Base-by-base conservation (phyloP, 2,329 filamentous ascomycete genomes). In the Stachybotrys elegans region DNA sequence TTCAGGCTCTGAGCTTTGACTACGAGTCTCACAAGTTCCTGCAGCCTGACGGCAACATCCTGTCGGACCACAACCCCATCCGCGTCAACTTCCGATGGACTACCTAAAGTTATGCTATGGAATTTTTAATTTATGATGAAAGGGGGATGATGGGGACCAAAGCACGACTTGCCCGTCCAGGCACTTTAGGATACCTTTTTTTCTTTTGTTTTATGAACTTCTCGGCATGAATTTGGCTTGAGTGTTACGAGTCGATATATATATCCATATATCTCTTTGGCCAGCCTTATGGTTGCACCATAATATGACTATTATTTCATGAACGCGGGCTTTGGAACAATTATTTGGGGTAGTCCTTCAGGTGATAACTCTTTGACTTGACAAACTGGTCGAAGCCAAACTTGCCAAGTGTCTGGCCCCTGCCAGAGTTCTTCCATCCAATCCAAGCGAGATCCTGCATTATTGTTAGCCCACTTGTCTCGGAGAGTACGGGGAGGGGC, bases 351-450 rank as follows among this genome's bases (percentile, higher is more conserved):
- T 83, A 82, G 51, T 94, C 82, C 71, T 96, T 96, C 62, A 96
- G 63, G 66, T 97, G 92, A 66, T 86, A 94, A 73, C 88, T 95
- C 83, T 96, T 96, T 57, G 95, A 76, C 76, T 93, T 95, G 61
- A 94, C 85, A 61, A 96, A 97, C 62, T 95, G 88, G 57, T 96
- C 92, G 60, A 94, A 97, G 11, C 92, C 92, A 59, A 91, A 95
- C 56, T 73, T 83, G 69, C 89, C 93, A 56, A 97, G 70, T 9
- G 91, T 96, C 55, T 91, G 85, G 19, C 92, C 92, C 66, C 88
- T 91, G 51, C 92, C 92, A 48, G 90, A 95, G 63, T 95, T 90
- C 73, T 97, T 97, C 90, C 90, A 96, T 11, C 92, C 92, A 3
- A 91, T 93, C 89, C 89, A 95, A n/a, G 90, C 89, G 53, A 95